phyloP scores from a whole-genome alignment of 2,329 filamentous ascomycete species.

The Epicoccum sorghinum region DNA sequence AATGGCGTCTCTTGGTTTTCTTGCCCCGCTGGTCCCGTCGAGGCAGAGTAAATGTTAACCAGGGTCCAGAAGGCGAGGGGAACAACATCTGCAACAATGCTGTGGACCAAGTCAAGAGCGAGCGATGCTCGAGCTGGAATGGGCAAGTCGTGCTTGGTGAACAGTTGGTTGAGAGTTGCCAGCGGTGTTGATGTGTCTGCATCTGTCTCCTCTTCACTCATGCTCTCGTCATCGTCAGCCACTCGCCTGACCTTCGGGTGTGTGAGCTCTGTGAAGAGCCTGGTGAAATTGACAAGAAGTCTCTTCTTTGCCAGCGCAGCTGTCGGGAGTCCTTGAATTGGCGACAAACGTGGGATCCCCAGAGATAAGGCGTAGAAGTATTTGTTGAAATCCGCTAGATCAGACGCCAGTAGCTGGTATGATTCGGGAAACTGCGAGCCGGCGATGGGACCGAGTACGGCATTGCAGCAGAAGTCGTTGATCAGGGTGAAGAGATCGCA shows the following conservation, averaged over 20 bases:
- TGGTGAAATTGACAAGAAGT: conserved; percentile 35
- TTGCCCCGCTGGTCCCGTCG: conserved; percentile 13
- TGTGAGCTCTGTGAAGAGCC: conserved; percentile 35
- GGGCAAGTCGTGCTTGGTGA: conserved; percentile 36
- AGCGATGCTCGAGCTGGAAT: conserved; percentile 38
- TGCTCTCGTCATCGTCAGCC: conserved; percentile 40
- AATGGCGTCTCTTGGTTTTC: conserved; percentile 23
- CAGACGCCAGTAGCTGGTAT: conserved; percentile 52
- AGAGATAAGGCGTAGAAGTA: conserved; percentile 61
- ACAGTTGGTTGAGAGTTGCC: conserved; percentile 39
- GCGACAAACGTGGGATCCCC: conserved; percentile 62
- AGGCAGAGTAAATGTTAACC: conserved; percentile 35
- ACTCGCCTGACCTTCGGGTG: conserved; percentile 36
- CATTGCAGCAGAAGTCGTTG: conserved; percentile 62
- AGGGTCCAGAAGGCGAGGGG: conserved; percentile 45
- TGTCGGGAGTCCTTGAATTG: conserved; percentile 54
- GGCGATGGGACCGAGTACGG: conserved; percentile 57
- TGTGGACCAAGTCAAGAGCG: conserved; percentile 37
- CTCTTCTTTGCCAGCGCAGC: conserved; percentile 44
- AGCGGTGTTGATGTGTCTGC: conserved; percentile 42
- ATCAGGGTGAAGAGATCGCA: conserved; percentile 54
- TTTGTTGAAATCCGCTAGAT: conserved; percentile 62
- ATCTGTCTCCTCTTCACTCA: conserved; percentile 43
- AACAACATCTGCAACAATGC: conserved; percentile 35
- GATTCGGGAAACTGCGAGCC: conserved; percentile 58